Conservation (phyloP, 1,284 basidiomycete genomes). For the Hypsizygus ulmarius region DNA sequence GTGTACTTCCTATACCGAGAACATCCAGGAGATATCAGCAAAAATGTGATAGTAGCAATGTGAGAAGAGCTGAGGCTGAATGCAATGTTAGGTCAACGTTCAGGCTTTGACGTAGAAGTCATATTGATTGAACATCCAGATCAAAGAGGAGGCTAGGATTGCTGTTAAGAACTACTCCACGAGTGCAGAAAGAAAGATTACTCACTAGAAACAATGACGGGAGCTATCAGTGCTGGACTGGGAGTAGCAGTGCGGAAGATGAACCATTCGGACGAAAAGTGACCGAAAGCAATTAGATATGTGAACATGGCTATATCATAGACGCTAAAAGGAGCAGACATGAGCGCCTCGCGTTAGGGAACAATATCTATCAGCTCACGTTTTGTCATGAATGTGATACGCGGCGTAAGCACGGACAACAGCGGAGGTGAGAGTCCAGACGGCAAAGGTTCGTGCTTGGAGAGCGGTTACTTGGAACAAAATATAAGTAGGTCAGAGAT, state of each 20-base stretch:
- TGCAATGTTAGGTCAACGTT: neutral
- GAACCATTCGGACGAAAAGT: constrained; percentile 85
- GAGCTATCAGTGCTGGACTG: constrained; percentile 64
- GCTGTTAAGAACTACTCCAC: constrained; percentile 3
- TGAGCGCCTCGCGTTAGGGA: constrained; percentile 9
- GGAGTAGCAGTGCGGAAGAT: constrained; percentile 80
- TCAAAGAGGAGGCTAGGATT: constrained; percentile 57
- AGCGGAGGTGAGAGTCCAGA: constrained; percentile 86
- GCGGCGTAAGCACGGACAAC: constrained; percentile 82
- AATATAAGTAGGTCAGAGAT: constrained; percentile 1
- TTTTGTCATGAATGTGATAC: constrained; percentile 79
- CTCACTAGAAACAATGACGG: constrained; percentile 88
- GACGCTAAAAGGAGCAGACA: constrained; percentile 47
- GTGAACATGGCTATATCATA: constrained; percentile 89
- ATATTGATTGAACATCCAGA: constrained; percentile 84
- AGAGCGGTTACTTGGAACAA: constrained; percentile 68
- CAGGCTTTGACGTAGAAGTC: constrained; percentile 58
- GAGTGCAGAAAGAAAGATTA: constrained; percentile 14
- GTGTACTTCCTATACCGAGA: no score
- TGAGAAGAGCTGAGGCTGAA: no score
- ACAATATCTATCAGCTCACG: constrained; percentile 48
- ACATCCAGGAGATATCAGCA: no score
- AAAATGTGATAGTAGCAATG: neutral
- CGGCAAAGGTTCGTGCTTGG: constrained; percentile 83
- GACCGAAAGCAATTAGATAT: constrained; percentile 87